Evolutionary conservation across 768 basidiomycete species (phyloP).

Genomic region (Nevesoporus exiguus): DNA sequence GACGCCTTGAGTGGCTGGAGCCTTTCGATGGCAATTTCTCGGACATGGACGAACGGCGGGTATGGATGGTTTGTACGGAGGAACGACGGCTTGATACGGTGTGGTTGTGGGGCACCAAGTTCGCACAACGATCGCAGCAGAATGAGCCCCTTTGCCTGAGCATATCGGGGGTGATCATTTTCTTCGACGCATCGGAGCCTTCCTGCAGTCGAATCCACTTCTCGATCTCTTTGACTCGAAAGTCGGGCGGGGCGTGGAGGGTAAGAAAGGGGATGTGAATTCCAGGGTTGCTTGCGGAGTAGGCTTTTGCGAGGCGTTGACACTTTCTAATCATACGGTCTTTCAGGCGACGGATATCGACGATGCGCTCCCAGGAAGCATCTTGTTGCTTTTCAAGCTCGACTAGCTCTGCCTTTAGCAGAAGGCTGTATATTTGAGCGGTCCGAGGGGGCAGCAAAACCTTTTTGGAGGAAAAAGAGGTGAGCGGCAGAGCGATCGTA

Average conservation of each 20-base stretch:
- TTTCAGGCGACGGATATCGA: slow-evolving; percentile 74
- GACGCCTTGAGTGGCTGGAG: slow-evolving; percentile 19
- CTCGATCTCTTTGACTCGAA: slow-evolving; percentile 76
- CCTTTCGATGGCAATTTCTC: slow-evolving; percentile 15
- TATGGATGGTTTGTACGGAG: slow-evolving; percentile 22
- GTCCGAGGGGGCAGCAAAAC: slow-evolving; percentile 68
- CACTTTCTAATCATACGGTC: slow-evolving; percentile 82
- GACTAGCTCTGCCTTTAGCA: slow-evolving; percentile 56
- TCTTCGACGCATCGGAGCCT: slow-evolving; percentile 25
- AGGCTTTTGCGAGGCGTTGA: slow-evolving; percentile 53
- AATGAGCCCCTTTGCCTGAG: slow-evolving; percentile 29
- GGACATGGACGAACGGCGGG: slow-evolving; percentile 26
- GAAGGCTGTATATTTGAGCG: slow-evolving; percentile 60
- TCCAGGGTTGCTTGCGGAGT: slow-evolving; percentile 38
- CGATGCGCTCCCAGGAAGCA: slow-evolving; percentile 64
- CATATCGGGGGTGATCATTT: slow-evolving; percentile 15
- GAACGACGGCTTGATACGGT: slow-evolving; percentile 27
- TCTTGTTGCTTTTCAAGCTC: slow-evolving; percentile 57
- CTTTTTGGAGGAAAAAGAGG: slow-evolving; percentile 32
- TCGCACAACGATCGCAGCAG: slow-evolving; percentile 35
- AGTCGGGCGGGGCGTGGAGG: slow-evolving; percentile 65
- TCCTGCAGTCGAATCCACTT: slow-evolving; percentile 63
- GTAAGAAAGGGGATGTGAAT: slow-evolving; percentile 55
- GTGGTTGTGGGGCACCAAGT: slow-evolving; percentile 32
- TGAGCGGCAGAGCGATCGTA: not conserved